Evolutionary conservation across 306 rosid species (phyloP).

Genomic region (Pachyrhizus erosus): DNA sequence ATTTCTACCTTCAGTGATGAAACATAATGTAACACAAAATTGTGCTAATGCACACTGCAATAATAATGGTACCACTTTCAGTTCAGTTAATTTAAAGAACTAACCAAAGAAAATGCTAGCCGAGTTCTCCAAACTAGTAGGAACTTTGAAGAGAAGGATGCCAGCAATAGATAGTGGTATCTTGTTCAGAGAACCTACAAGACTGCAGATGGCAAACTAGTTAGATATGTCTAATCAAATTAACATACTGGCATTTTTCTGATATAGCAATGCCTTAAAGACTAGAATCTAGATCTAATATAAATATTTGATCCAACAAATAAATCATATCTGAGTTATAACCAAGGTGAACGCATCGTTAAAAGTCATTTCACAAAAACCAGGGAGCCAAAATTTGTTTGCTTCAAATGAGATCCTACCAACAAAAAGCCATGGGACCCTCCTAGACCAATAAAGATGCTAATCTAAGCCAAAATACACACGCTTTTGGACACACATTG

Average conservation of each 20-base stretch:
- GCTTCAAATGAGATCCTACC: slow-evolving; percentile 4
- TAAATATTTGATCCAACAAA: neutral
- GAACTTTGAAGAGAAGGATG: slow-evolving; percentile 86
- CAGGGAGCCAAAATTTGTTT: neutral
- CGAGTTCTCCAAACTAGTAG: slow-evolving; percentile 93
- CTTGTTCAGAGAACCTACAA: slow-evolving; percentile 97
- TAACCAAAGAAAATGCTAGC: slow-evolving; percentile 92
- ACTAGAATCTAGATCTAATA: neutral
- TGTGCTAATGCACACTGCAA: neutral
- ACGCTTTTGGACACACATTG: neutral
- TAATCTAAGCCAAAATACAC: neutral
- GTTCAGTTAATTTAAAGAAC: slow-evolving; percentile 39
- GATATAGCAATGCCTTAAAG: slow-evolving; percentile 27
- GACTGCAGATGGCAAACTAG: slow-evolving; percentile 65
- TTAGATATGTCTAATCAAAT: slow-evolving; percentile 32
- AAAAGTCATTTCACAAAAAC: slow-evolving; percentile 6
- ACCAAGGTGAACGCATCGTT: slow-evolving; percentile 10
- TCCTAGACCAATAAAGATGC: neutral
- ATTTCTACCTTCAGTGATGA: slow-evolving; percentile 37
- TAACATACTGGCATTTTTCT: neutral
- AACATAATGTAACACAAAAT: slow-evolving; percentile 31
- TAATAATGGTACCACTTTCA: neutral
- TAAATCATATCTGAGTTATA: slow-evolving; percentile 5
- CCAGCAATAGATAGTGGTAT: slow-evolving; percentile 96
- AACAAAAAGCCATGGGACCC: slow-evolving; percentile 2